Conservation (phyloP, 2,329 filamentous ascomycete genomes). For the Pseudovirgaria hyperparasitica region DNA sequence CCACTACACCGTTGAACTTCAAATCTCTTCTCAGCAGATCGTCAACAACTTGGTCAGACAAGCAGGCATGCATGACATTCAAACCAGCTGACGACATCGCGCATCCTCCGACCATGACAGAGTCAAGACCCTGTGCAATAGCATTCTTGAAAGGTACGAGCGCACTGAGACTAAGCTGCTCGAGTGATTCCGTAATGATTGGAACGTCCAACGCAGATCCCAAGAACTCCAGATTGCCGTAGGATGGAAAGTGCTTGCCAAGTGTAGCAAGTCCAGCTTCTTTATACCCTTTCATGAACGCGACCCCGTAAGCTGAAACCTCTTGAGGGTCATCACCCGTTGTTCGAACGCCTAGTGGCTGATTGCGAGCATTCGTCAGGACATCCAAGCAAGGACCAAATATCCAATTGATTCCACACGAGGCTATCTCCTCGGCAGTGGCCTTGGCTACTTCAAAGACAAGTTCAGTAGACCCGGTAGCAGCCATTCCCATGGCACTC, state of each 20-base stretch:
- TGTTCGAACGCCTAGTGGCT: constrained; percentile 79
- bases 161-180: constrained; percentile 84
- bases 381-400: constrained; percentile 90
- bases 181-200: constrained; percentile 87
- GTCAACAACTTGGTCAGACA: constrained; percentile 87
- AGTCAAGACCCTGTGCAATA: constrained; percentile 73
- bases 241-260: constrained; percentile 93
- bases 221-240: constrained; percentile 87
- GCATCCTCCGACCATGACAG: constrained; percentile 92
- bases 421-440: constrained; percentile 81
- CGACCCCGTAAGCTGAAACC: constrained; percentile 82
- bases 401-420: constrained; percentile 92
- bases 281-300: constrained; percentile 84
- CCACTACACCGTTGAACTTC: constrained; percentile 80
- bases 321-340: constrained; percentile 90
- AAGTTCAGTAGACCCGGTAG: constrained; percentile 71
- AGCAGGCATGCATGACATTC: constrained; percentile 89
- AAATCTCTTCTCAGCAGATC: constrained; percentile 79
- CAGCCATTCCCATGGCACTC: constrained; percentile 93
- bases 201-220: constrained; percentile 86
- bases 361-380: constrained; percentile 81
- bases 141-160: constrained; percentile 86
- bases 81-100: constrained; percentile 84
- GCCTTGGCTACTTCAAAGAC: constrained; percentile 87
- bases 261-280: constrained; percentile 81